Conservation (phyloP, 2,329 filamentous ascomycete genomes). For the Didymella exigua region DNA sequence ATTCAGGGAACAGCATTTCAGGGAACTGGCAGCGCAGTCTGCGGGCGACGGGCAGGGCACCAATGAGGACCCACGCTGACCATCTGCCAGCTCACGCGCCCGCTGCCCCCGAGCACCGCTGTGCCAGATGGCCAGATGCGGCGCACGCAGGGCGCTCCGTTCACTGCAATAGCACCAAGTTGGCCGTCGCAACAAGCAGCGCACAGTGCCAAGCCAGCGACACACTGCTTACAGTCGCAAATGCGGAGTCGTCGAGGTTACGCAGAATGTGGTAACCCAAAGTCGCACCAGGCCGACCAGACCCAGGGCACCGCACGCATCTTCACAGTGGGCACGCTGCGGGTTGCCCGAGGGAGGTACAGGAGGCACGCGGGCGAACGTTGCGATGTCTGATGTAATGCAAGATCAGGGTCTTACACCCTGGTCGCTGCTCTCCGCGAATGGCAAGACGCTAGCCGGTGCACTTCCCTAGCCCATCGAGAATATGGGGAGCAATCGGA, state of each 20-base stretch:
- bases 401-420: constrained; percentile 30
- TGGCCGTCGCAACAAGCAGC: background rate
- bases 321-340: constrained; percentile 3
- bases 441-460: constrained; percentile 6
- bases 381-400: constrained; percentile 31
- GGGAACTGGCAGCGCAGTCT: constrained; percentile 7
- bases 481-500: constrained; percentile 23
- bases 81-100: constrained; percentile 12
- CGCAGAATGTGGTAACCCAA: background rate
- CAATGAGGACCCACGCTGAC: constrained; percentile 2
- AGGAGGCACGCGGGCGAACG: constrained; percentile 12
- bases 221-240: background rate
- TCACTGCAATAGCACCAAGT: background rate
- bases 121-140: background rate
- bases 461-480: constrained; percentile 22
- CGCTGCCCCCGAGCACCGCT: background rate
- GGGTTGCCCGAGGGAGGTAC: constrained; percentile 7
- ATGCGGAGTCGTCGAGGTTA: background rate
- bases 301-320: background rate
- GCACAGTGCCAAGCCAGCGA: background rate
- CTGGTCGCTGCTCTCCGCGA: constrained; percentile 17
- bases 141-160: constrained; percentile 2
- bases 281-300: background rate
- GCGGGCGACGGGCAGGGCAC: constrained; percentile 11
- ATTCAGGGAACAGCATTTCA: constrained; percentile 5